A percentile compares a stretch with the other conserved stretches of the same genome.
phyloP scores from a whole-genome alignment of 2,329 filamentous ascomycete species.

The Epichloe aotearoae region DNA sequence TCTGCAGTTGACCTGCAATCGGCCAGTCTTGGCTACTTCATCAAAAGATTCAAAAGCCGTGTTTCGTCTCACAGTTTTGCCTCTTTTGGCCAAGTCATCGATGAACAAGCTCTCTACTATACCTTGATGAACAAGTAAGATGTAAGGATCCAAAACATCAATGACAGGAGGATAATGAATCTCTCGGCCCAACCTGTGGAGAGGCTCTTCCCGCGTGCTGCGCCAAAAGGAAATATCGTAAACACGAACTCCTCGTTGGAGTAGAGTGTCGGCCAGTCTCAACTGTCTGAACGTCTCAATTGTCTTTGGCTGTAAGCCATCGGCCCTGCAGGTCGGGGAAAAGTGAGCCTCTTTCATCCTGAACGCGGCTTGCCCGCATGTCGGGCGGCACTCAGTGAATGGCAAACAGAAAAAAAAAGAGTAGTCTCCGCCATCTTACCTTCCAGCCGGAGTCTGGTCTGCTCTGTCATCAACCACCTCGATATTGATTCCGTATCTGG shows the following conservation, averaged over 20 bases:
- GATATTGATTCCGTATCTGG: slow-evolving; percentile 52
- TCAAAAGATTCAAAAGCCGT: slow-evolving; percentile 48
- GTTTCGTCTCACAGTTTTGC: slow-evolving; percentile 48
- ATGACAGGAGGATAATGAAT: slow-evolving; percentile 54
- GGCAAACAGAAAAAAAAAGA: background rate
- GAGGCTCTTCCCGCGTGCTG: slow-evolving; percentile 32
- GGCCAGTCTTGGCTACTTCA: slow-evolving; percentile 28
- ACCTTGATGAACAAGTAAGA: slow-evolving; percentile 54
- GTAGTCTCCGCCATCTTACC: slow-evolving; percentile 17
- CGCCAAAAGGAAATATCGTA: slow-evolving; percentile 68
- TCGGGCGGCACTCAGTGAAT: background rate
- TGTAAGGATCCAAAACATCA: slow-evolving; percentile 43
- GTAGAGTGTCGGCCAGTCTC: slow-evolving; percentile 53
- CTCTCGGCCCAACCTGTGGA: slow-evolving; percentile 51
- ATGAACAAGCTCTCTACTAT: slow-evolving; percentile 63
- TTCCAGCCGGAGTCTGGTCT: slow-evolving; percentile 53
- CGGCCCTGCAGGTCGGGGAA: slow-evolving; percentile 32
- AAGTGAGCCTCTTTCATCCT: slow-evolving; percentile 1
- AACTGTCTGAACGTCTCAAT: slow-evolving; percentile 67
- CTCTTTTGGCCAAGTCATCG: slow-evolving; percentile 52
- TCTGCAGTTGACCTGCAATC: slow-evolving; percentile 37
- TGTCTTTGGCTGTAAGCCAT: slow-evolving; percentile 65
- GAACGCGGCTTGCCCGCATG: background rate
- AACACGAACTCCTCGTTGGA: slow-evolving; percentile 54
- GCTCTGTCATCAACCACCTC: slow-evolving; percentile 55